Percentiles rank a stretch among this genome's conserved stretches.
phyloP scores from a whole-genome alignment of 306 rosid species.

The Cucurbita argyrosperma region DNA sequence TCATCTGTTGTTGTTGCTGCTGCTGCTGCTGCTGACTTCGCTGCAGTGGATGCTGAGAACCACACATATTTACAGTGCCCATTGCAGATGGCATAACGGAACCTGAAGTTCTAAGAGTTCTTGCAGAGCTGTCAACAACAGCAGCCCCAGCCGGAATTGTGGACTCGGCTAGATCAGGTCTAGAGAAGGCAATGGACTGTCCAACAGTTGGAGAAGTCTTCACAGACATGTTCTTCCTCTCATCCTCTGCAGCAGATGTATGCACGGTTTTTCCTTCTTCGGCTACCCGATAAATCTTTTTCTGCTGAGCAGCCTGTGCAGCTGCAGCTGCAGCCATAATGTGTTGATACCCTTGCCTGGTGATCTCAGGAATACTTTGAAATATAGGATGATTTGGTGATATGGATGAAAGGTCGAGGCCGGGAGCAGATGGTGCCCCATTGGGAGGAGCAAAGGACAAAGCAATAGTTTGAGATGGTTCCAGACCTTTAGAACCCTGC shows the following conservation, averaged over 20 bases:
- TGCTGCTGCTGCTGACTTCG: constrained; percentile 35
- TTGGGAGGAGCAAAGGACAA: constrained; percentile 64
- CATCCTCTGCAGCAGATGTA: constrained; percentile 56
- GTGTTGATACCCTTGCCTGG: constrained; percentile 29
- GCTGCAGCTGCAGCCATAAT: constrained; percentile 36
- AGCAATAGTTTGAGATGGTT: constrained; percentile 59
- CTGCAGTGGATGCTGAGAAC: constrained; percentile 57
- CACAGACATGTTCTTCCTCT: constrained; percentile 39
- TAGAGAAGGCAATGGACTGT: constrained; percentile 73
- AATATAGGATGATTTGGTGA: constrained; percentile 48
- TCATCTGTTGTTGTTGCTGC: constrained; percentile 28
- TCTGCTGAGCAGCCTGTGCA: constrained; percentile 52
- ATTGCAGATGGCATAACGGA: constrained; percentile 38
- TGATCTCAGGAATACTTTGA: constrained; percentile 25
- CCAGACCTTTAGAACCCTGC: constrained; percentile 51
- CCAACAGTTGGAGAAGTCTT: constrained; percentile 42
- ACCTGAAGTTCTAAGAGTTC: constrained; percentile 35
- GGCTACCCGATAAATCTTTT: constrained; percentile 38
- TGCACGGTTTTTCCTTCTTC: constrained; percentile 51
- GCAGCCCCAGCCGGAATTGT: constrained; percentile 33
- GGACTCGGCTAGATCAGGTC: constrained; percentile 51
- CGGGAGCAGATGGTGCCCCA: constrained; percentile 43
- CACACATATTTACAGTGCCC: constrained; percentile 21
- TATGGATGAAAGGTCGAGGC: constrained; percentile 57
- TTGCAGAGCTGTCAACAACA: constrained; percentile 64